A percentile compares a stretch with the other conserved stretches of the same genome.
Evolutionary conservation across 225 moss, liverwort and hornwort species (phyloP).

Genomic region (Asterella californica): DNA sequence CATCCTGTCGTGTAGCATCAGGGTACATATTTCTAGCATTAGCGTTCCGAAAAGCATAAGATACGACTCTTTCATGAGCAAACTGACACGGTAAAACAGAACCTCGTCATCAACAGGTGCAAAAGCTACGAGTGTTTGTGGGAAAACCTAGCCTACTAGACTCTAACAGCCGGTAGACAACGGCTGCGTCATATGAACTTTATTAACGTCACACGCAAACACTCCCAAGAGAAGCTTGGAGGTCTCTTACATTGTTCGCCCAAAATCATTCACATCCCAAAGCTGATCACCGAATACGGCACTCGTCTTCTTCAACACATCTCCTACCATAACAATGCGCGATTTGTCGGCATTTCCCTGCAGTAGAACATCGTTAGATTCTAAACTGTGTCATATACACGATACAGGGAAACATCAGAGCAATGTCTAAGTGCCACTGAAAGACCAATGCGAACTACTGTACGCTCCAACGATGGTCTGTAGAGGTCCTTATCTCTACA

Average conservation of each 20-base stretch:
- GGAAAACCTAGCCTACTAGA: not conserved
- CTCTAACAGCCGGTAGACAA: not conserved
- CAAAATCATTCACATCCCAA: conserved; percentile 75
- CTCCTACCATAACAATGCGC: conserved; percentile 82
- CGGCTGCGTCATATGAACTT: not conserved
- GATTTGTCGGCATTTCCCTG: conserved; percentile 82
- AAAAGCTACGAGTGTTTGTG: not conserved
- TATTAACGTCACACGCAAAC: not conserved
- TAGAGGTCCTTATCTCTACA: not conserved
- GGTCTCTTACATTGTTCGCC: conserved; percentile 58
- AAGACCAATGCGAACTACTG: not conserved
- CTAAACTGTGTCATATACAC: not conserved
- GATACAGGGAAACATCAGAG: not conserved
- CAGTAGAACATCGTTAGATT: not conserved
- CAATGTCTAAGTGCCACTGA: not conserved
- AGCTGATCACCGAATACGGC: conserved; percentile 74
- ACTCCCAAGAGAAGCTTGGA: not conserved
- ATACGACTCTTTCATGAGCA: not conserved
- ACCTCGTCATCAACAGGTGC: not conserved
- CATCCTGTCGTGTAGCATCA: conserved; percentile 52
- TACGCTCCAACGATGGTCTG: not conserved
- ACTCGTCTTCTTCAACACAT: conserved; percentile 82
- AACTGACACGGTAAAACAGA: not conserved
- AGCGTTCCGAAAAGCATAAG: not conserved
- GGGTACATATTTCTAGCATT: not conserved